These are phyloP conservation scores for Saccharomycopsis sp. DNA, from an alignment of 805 yeast genomes.

Conservation along the genomic window DNA sequence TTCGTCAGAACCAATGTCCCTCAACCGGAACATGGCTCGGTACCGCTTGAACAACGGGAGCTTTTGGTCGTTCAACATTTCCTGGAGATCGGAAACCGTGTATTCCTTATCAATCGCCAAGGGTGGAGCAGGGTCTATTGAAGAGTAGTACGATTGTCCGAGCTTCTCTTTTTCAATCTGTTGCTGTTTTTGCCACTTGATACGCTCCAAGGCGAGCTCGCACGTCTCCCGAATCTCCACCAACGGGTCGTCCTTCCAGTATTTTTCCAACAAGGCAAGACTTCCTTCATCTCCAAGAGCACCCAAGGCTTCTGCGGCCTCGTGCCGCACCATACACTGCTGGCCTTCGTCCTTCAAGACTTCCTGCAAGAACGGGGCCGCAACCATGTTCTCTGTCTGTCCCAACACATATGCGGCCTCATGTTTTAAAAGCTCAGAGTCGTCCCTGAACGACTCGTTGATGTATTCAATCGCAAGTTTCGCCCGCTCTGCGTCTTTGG, in stretches of 20 bases:
- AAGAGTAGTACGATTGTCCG: slow-evolving; percentile 68
- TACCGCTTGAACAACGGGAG: slow-evolving; percentile 86
- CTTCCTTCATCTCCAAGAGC: slow-evolving; percentile 82
- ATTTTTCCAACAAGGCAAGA: slow-evolving; percentile 53
- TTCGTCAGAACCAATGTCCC: slow-evolving; percentile 90
- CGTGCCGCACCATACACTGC: slow-evolving; percentile 96
- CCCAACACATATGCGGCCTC: slow-evolving; percentile 97
- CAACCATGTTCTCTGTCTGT: slow-evolving; percentile 76
- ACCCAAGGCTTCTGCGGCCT: slow-evolving; percentile 98
- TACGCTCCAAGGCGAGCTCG: slow-evolving; percentile 92
- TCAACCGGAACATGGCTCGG: slow-evolving; percentile 95
- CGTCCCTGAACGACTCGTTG: slow-evolving; percentile 71
- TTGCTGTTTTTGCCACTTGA: slow-evolving; percentile 81
- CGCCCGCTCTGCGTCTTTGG: slow-evolving; percentile 44
- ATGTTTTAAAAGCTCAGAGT: slow-evolving; percentile 86
- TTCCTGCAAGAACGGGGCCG: slow-evolving; percentile 65
- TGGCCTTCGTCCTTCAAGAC: slow-evolving; percentile 63
- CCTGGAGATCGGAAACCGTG: slow-evolving; percentile 56
- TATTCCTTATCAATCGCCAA: slow-evolving; percentile 55
- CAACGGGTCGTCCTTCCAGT: slow-evolving; percentile 62
- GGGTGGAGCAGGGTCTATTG: slow-evolving; percentile 99
- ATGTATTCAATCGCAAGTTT: slow-evolving; percentile 68
- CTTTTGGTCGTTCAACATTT: slow-evolving; percentile 63
- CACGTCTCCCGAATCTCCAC: slow-evolving; percentile 94
- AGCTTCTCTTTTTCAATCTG: slow-evolving; percentile 52